phyloP scores from a whole-genome alignment of 1,284 basidiomycete species.

The Naganishia albida region DNA sequence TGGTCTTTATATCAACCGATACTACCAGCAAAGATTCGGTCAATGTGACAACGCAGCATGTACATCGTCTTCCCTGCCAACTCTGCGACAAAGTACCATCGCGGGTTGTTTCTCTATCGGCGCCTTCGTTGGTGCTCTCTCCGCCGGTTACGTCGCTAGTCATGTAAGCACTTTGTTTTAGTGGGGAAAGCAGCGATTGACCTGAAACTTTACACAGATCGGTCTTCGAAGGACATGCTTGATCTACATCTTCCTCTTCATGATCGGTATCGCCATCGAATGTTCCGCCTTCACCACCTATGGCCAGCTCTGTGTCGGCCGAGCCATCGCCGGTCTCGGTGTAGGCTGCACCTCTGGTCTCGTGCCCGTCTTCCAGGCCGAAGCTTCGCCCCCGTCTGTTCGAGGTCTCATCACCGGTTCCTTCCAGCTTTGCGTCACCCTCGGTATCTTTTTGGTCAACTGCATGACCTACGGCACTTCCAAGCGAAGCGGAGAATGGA shows the following conservation, averaged over 20 bases:
- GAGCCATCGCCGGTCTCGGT: constrained; percentile 53
- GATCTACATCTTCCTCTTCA: constrained; percentile 51
- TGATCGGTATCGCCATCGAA: constrained; percentile 54
- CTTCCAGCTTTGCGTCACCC: constrained; percentile 56
- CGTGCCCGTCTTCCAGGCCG: constrained; percentile 56
- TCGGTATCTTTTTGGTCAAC: constrained; percentile 54
- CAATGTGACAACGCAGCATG: constrained; percentile 20
- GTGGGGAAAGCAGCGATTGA: not conserved
- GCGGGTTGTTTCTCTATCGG: constrained; percentile 52
- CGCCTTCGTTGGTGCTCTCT: constrained; percentile 50
- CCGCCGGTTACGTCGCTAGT: constrained; percentile 45
- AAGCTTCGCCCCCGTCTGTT: constrained; percentile 47
- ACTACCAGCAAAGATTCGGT: constrained; percentile 31
- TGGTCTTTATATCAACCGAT: constrained; percentile 32
- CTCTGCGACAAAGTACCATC: constrained; percentile 47
- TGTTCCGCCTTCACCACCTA: constrained; percentile 46
- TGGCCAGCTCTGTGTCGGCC: constrained; percentile 52
- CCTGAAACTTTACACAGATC: constrained; percentile 36
- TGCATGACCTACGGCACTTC: constrained; percentile 54
- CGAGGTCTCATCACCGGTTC: constrained; percentile 50
- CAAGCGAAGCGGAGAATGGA: constrained; percentile 42
- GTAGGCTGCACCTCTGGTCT: constrained; percentile 54
- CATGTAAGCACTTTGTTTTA: constrained; percentile 35
- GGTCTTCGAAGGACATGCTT: constrained; percentile 50
- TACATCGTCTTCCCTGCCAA: constrained; percentile 33